These are phyloP conservation scores for Plantago coronopus DNA, from an alignment of 305 asterid species.

Conservation along the genomic window DNA sequence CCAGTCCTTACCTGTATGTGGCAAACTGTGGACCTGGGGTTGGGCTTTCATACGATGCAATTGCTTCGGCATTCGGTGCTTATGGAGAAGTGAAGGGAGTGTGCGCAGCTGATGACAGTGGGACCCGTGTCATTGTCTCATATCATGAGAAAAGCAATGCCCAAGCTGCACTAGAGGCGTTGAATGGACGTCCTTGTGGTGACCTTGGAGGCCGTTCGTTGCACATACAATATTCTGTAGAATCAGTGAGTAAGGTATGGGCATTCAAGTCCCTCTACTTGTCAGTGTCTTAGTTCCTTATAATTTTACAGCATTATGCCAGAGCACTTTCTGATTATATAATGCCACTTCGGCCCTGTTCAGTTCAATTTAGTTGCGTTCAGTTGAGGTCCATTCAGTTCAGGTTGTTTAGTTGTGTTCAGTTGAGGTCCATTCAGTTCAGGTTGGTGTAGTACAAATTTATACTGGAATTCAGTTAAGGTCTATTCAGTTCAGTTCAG, in stretches of 20 bases:
- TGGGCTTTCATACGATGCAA: slow-evolving; percentile 59
- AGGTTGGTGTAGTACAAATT: too few species aligned
- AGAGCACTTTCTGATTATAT: too few species aligned
- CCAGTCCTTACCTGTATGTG: slow-evolving; percentile 76
- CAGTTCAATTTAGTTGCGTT: too few species aligned
- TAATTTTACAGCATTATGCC: background rate
- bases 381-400: too few species aligned
- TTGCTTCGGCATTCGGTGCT: slow-evolving; percentile 53
- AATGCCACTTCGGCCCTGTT: too few species aligned
- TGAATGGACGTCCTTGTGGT: slow-evolving; percentile 59
- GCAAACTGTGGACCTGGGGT: slow-evolving; percentile 96
- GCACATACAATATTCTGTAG: slow-evolving; percentile 76
- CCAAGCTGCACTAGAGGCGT: slow-evolving; percentile 52
- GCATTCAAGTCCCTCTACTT: slow-evolving; percentile 9
- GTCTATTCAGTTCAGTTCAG: too few species aligned
- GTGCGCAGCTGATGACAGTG: slow-evolving; percentile 82
- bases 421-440: too few species aligned
- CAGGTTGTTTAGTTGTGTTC: too few species aligned
- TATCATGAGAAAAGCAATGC: slow-evolving; percentile 47
- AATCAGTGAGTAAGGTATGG: slow-evolving; percentile 52
- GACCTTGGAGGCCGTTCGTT: slow-evolving; percentile 67
- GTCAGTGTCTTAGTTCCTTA: background rate
- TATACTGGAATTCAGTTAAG: too few species aligned
- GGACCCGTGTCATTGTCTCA: slow-evolving; percentile 84
- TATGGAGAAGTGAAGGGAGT: slow-evolving; percentile 71